Conservation (phyloP, 257 asterid species). For the Nicotiana sylvestris region DNA sequence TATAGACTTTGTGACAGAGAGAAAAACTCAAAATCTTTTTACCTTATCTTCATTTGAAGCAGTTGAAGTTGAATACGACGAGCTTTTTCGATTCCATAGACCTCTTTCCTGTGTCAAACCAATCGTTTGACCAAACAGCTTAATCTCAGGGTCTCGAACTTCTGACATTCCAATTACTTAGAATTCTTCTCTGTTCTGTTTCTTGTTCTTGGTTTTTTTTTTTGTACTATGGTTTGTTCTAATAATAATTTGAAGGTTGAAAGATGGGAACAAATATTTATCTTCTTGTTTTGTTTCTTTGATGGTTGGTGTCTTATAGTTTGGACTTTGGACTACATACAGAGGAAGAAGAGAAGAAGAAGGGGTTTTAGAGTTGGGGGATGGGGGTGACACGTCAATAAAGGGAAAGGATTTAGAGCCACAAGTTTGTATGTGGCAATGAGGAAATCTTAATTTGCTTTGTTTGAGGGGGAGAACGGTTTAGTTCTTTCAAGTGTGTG, state of each 20-base stretch:
- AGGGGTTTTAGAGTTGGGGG: slow-evolving; percentile 19
- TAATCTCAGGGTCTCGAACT: slow-evolving; percentile 46
- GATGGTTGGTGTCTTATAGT: neutral
- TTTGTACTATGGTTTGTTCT: neutral
- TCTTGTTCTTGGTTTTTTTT: neutral
- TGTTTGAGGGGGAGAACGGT: neutral
- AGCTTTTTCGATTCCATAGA: too few species aligned
- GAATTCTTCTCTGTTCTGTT: slow-evolving; percentile 7
- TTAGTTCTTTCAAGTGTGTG: neutral
- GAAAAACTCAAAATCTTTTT: neutral
- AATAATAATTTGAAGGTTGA: neutral
- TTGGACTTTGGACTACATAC: slow-evolving; percentile 9
- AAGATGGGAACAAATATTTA: slow-evolving; percentile 1
- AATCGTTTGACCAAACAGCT: slow-evolving; percentile 80
- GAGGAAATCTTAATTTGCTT: slow-evolving; percentile 34
- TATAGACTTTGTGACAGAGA: neutral
- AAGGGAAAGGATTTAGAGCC: slow-evolving; percentile 47
- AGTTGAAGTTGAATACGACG: neutral
- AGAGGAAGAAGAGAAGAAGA: slow-evolving; percentile 22
- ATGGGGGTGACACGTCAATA: slow-evolving; percentile 47
- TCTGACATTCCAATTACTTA: slow-evolving; percentile 39
- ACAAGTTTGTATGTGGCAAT: slow-evolving; percentile 77
- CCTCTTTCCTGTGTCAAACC: slow-evolving; percentile 18
- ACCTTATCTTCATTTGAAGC: slow-evolving; percentile 55
- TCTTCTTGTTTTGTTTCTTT: slow-evolving; percentile 1